Conservation (phyloP, 2,329 filamentous ascomycete genomes). For the Xylaria multiplex region DNA sequence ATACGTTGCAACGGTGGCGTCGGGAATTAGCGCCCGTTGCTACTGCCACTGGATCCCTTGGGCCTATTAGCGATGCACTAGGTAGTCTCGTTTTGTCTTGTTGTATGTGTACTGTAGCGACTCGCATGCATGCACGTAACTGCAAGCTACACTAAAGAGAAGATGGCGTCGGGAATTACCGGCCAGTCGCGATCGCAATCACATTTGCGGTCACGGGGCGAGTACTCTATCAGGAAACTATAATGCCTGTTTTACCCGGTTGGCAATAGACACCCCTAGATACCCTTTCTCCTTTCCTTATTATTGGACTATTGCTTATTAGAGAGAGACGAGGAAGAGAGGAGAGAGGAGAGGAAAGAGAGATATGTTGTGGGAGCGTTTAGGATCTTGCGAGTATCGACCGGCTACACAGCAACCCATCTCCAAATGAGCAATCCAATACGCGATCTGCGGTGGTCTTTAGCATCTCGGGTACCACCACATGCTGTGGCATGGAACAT, state of each 20-base stretch:
- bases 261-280: conserved; percentile 15
- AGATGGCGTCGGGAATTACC: conserved; percentile 15
- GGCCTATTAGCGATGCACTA: conserved; percentile 23
- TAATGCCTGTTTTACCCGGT: conserved; percentile 14
- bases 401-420: conserved; percentile 19
- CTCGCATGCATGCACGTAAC: conserved; percentile 26
- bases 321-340: not conserved
- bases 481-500: conserved; percentile 28
- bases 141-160: conserved; percentile 9
- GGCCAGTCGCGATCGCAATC: conserved; percentile 27
- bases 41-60: conserved; percentile 17
- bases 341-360: not conserved
- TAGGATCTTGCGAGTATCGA: conserved; percentile 17
- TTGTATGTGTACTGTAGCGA: conserved; percentile 21
- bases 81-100: not conserved
- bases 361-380: conserved; percentile 8
- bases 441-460: conserved; percentile 39
- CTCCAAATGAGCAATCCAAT: conserved; percentile 31
- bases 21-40: conserved; percentile 22
- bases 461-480: conserved; percentile 36
- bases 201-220: conserved; percentile 12
- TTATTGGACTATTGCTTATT: not conserved
- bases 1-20: conserved; percentile 24
- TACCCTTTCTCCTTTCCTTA: not conserved
- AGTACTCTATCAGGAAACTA: conserved; percentile 14